Conservation (phyloP, 495 filamentous ascomycete genomes). For the Talaromyces thailandensis region DNA sequence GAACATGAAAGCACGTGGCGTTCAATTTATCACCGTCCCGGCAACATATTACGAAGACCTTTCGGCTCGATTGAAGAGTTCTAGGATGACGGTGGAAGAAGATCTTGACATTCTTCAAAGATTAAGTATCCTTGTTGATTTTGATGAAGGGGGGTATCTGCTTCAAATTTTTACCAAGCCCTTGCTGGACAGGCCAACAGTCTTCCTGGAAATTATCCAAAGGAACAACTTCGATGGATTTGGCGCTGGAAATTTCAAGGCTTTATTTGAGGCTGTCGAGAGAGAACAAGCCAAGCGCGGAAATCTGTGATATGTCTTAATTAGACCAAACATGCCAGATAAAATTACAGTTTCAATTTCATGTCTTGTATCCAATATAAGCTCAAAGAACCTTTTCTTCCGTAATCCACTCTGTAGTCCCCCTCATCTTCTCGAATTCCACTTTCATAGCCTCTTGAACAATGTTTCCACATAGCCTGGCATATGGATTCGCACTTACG, state of each 20-base stretch:
- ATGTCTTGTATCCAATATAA: too few relatives aligned
- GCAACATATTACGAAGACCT: slow-evolving; percentile 55
- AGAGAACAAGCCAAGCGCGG: slow-evolving; percentile 33
- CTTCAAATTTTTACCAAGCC: slow-evolving; percentile 77
- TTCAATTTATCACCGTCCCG: slow-evolving; percentile 65
- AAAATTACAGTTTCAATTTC: too few relatives aligned
- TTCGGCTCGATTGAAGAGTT: slow-evolving; percentile 47
- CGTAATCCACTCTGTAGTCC: too few relatives aligned
- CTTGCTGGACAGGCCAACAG: slow-evolving; percentile 73
- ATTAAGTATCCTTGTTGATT: slow-evolving; percentile 74
- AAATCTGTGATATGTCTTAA: too few relatives aligned
- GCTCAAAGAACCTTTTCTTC: too few relatives aligned
- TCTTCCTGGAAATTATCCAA: slow-evolving; percentile 82
- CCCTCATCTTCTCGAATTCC: too few relatives aligned
- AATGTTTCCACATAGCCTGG: too few relatives aligned
- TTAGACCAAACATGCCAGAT: too few relatives aligned
- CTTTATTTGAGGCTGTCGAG: slow-evolving; percentile 77
- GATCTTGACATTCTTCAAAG: slow-evolving; percentile 56
- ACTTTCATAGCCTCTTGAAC: too few relatives aligned
- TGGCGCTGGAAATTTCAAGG: slow-evolving; percentile 81
- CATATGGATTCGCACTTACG: too few relatives aligned
- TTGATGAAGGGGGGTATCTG: slow-evolving; percentile 74
- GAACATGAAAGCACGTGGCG: too few relatives aligned
- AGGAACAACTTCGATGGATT: slow-evolving; percentile 72
- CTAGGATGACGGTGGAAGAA: slow-evolving; percentile 44